Conservation (phyloP, 1,284 basidiomycete species). For the Melampsora americana region DNA sequence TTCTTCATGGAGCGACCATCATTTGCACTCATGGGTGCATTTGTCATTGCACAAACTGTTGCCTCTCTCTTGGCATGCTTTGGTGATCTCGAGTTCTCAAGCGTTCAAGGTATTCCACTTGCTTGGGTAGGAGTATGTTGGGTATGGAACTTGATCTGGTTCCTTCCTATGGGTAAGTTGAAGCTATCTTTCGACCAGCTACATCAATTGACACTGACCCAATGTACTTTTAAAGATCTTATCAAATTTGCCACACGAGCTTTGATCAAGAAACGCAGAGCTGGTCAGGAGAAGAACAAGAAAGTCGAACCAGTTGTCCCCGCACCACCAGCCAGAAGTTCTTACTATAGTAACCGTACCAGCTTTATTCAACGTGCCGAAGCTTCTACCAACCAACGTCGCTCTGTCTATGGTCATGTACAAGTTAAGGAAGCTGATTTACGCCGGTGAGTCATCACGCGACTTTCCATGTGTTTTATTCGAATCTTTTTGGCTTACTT, state of each 20-base stretch:
- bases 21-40: constrained; percentile 31
- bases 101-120: constrained; percentile 60
- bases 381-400: constrained; percentile 12
- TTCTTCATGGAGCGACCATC: constrained; percentile 44
- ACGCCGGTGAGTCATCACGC: constrained; percentile 17
- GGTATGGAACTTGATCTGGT: constrained; percentile 43
- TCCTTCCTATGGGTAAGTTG: constrained; percentile 29
- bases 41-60: constrained; percentile 41
- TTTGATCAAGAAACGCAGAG: constrained; percentile 62
- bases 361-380: constrained; percentile 76
- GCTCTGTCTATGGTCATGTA: constrained; percentile 14
- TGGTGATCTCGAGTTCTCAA: constrained; percentile 29
- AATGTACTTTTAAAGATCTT: constrained; percentile 63
- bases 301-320: constrained; percentile 66
- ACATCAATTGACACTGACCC: background rate
- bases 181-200: background rate
- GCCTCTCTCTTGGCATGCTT: constrained; percentile 35
- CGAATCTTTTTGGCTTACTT: background rate
- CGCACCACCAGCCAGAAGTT: constrained; percentile 76
- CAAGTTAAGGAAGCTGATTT: constrained; percentile 24
- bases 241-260: constrained; percentile 80
- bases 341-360: constrained; percentile 86
- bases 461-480: background rate
- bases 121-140: constrained; percentile 93
- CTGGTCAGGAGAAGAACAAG: background rate